A percentile compares a stretch with the other conserved stretches of the same genome.
These are phyloP conservation scores for Sphagnum magellanicum DNA, from an alignment of 228 moss, liverwort and hornwort genomes.

Conservation along the genomic window DNA sequence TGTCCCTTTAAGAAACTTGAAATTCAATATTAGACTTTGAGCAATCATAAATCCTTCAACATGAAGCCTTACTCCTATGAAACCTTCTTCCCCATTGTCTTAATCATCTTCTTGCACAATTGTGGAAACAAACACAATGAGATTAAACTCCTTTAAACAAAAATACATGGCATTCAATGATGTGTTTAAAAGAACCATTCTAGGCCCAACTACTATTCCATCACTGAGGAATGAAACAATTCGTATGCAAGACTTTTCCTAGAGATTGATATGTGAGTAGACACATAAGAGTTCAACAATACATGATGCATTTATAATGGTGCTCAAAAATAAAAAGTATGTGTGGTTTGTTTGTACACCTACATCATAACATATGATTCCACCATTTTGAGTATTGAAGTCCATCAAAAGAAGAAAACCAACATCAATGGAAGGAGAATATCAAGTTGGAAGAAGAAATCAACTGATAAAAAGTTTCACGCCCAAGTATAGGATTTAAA, in stretches of 20 bases:
- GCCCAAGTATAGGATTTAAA: no score
- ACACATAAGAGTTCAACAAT: background rate
- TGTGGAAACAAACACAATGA: conserved; percentile 70
- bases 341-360: no score
- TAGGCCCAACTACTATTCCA: conserved; percentile 85
- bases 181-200: conserved; percentile 77
- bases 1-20: conserved; percentile 83
- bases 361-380: no score
- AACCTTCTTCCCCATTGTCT: conserved; percentile 36
- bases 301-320: no score
- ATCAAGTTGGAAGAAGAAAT: no score
- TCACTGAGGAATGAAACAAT: conserved; percentile 95
- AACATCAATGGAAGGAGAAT: no score
- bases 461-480: no score
- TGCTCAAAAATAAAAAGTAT: no score
- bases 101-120: conserved; percentile 49
- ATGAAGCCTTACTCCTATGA: conserved; percentile 94
- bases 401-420: no score
- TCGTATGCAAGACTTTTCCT: conserved; percentile 85
- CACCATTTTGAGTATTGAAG: no score
- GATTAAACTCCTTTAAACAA: conserved; percentile 90
- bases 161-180: conserved; percentile 88
- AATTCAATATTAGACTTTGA: conserved; percentile 82
- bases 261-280: conserved; percentile 75
- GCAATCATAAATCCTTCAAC: conserved; percentile 92